A percentile compares a stretch with the other conserved stretches of the same genome.
Conservation (phyloP, 495 filamentous ascomycete species). For the Aspergillus nanangensis region DNA sequence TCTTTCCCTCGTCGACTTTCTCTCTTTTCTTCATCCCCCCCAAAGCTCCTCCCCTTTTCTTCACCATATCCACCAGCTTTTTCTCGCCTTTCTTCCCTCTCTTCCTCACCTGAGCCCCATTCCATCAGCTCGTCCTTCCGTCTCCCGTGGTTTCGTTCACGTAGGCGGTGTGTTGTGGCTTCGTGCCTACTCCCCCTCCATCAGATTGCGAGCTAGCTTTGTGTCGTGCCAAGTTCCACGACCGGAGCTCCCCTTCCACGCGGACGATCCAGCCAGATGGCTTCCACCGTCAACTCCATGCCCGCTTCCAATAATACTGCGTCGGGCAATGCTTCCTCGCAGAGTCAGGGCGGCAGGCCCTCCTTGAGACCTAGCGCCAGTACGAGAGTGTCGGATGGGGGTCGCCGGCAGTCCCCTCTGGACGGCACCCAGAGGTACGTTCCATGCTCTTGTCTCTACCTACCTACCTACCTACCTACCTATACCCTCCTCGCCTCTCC, state of each 20-base stretch:
- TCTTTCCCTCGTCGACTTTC: neutral
- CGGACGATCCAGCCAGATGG: slow-evolving; percentile 39
- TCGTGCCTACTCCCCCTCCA: slow-evolving; percentile 17
- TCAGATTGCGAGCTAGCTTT: slow-evolving; percentile 18
- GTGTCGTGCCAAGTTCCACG: slow-evolving; percentile 39
- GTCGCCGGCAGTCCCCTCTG: slow-evolving; percentile 53
- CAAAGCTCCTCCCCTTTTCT: no score
- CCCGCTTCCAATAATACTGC: slow-evolving; percentile 43
- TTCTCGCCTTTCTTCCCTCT: neutral
- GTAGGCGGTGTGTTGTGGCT: slow-evolving; percentile 41
- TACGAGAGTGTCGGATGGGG: slow-evolving; percentile 46
- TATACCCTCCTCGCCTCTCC: neutral
- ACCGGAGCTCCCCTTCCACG: slow-evolving; percentile 26
- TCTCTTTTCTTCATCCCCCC: slow-evolving; percentile 5
- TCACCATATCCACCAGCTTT: neutral
- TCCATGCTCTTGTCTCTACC: slow-evolving; percentile 9
- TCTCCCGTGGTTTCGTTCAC: slow-evolving; percentile 16
- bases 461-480: no score
- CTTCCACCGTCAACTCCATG: slow-evolving; percentile 45
- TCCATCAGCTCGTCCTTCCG: slow-evolving; percentile 7
- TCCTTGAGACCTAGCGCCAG: slow-evolving; percentile 48
- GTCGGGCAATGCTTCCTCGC: slow-evolving; percentile 26
- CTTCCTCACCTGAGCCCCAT: slow-evolving; percentile 9
- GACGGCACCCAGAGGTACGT: slow-evolving; percentile 54
- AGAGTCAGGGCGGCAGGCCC: slow-evolving; percentile 34